A percentile compares a stretch with the other conserved stretches of the same genome.
These are phyloP conservation scores for Bothriochloa decipiens DNA, from an alignment of 176 grass and related monocot species.

Conservation along the genomic window DNA sequence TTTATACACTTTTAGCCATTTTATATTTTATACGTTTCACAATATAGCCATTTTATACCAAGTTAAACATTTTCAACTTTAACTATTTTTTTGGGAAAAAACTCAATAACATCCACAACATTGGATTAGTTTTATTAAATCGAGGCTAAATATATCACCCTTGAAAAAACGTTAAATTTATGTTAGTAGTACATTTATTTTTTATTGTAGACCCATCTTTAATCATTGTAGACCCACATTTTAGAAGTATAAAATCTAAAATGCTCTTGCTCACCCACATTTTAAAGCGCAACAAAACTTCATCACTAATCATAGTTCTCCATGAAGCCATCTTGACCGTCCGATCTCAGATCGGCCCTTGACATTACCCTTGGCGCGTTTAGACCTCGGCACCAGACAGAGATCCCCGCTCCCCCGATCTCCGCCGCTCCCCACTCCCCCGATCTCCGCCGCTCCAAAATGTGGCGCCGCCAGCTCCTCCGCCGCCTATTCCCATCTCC, in stretches of 20 bases:
- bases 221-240: background rate
- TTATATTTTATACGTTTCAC: background rate
- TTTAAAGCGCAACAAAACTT: background rate
- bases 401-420: conserved; percentile 10
- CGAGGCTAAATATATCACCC: background rate
- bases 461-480: conserved; percentile 66
- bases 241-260: too few relatives aligned
- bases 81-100: background rate
- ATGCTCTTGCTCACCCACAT: too few relatives aligned
- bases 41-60: background rate
- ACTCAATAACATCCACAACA: background rate
- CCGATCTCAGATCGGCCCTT: conserved; percentile 20
- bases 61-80: background rate
- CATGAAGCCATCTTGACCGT: conserved; percentile 3
- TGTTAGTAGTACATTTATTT: background rate
- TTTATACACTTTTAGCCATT: background rate
- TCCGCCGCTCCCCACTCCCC: conserved; percentile 13
- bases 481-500: conserved; percentile 53
- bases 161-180: background rate
- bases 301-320: background rate
- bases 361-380: background rate
- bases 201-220: background rate
- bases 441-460: conserved; percentile 52
- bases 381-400: background rate
- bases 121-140: background rate